Evolutionary conservation across 2,329 filamentous ascomycete genomes (phyloP), one percentile per base, ranked within the genome.

Genomic region (Scytalidium lignicola): DNA sequence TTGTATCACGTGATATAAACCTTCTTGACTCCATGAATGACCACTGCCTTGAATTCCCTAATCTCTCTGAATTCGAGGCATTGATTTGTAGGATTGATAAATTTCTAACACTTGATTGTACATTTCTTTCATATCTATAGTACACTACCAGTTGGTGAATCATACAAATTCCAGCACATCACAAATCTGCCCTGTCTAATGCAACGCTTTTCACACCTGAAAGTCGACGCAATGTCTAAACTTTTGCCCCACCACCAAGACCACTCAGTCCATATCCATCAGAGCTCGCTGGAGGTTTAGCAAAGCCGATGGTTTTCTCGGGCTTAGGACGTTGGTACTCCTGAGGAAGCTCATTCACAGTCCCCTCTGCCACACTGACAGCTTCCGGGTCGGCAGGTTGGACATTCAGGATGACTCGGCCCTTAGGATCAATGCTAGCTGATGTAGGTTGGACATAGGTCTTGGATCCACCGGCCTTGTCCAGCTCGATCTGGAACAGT

Each of bases 211-310:
- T 28, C 26, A 28, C 7, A 7, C 26, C 26, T 28, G 44, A 73
- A 72, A n/a, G 68, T 74, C 49, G 92, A 93, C 61, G 78, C 92
- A 0, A 71, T 96, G 32, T 37, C 32, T 37, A 37, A 5, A 15
- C n/a, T 13, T 37, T 9, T 13, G 32, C 7, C 15, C n/a, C 15
- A n/a, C 32, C 37, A 3, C 19, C 45, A 47, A 47, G 28, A 9
- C 32, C 45, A 13, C 29, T 41, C 22, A 47, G 23, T 17, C 45
- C 45, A 28, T 41, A 47, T 41, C 45, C 45, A 20, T 47, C 45
- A 23, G 45, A 26, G n/a, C 32, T 47, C 13, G 37, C 12, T 13
- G 41, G 10, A 23, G 46, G 46, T 23, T 44, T 48, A 6, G 46
- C 23, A 26, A 43, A 47, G 3, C 43, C 43, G 10, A 28, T 10